Evolutionary conservation across 192 early-diverging fungal genomes (phyloP).

Genomic region (Backusella tarrabulga): DNA sequence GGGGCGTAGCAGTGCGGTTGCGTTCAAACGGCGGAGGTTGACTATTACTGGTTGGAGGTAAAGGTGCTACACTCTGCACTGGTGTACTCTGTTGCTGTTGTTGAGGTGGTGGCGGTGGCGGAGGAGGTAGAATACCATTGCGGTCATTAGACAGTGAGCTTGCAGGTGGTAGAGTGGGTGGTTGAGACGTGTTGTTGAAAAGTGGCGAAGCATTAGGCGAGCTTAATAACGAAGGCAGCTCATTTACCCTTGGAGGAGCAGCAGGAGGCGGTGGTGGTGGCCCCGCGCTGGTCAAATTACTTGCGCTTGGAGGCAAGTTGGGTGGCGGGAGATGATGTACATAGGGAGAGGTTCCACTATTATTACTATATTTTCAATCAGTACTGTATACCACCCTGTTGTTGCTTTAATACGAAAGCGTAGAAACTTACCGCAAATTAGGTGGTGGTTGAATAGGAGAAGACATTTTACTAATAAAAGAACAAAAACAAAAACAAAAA

Average conservation of each 20-base stretch:
- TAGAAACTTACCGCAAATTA: slow-evolving; percentile 19
- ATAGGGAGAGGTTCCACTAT: background rate
- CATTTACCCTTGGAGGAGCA: slow-evolving; percentile 28
- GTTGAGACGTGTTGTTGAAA: slow-evolving; percentile 19
- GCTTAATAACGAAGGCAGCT: slow-evolving; percentile 26
- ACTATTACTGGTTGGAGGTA: slow-evolving; percentile 13
- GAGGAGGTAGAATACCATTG: slow-evolving; percentile 17
- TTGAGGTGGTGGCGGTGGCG: slow-evolving; percentile 11
- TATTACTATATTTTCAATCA: background rate
- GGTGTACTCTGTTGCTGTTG: slow-evolving; percentile 9
- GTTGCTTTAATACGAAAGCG: background rate
- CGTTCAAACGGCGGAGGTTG: background rate
- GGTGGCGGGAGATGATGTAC: slow-evolving; percentile 19
- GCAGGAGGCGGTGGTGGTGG: slow-evolving; percentile 22
- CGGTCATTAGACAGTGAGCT: slow-evolving; percentile 11
- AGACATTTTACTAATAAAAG: slow-evolving; percentile 16
- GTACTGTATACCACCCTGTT: background rate
- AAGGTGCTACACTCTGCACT: slow-evolving; percentile 27
- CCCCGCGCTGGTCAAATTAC: slow-evolving; percentile 11
- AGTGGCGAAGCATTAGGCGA: slow-evolving; percentile 30
- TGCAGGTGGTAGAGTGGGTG: background rate
- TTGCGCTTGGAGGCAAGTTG: background rate
- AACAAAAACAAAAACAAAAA: background rate
- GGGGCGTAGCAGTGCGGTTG: slow-evolving; percentile 25
- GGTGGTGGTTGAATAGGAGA: slow-evolving; percentile 24